phyloP scores from a whole-genome alignment of 2,329 filamentous ascomycete species.

The Aureobasidium sp. region DNA sequence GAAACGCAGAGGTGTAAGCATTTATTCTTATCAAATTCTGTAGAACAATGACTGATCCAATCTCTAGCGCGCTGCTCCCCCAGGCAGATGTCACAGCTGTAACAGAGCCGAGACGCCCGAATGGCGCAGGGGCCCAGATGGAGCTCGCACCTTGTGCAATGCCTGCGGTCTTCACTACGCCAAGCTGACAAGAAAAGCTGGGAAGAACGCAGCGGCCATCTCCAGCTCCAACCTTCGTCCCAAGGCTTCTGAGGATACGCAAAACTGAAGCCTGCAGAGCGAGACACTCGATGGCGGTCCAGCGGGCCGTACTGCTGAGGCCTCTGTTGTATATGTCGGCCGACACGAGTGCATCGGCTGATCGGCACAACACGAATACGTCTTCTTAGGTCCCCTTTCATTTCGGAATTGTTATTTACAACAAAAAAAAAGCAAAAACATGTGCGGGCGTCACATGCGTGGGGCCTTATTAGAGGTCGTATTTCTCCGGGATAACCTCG shows the following conservation, averaged over 20 bases:
- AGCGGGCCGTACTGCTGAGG: not conserved
- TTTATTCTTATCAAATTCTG: slow-evolving; percentile 14
- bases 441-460: slow-evolving; percentile 12
- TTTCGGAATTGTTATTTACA: not conserved
- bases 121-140: slow-evolving; percentile 93
- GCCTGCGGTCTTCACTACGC: slow-evolving; percentile 75
- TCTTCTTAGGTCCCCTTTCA: too few species aligned
- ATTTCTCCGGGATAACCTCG: not conserved
- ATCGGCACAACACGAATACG: not conserved
- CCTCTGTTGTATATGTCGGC: not conserved
- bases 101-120: slow-evolving; percentile 96
- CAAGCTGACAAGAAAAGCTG: slow-evolving; percentile 44
- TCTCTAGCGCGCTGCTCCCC: slow-evolving; percentile 77
- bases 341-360: not conserved
- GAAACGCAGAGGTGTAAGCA: slow-evolving; percentile 82
- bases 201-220: slow-evolving; percentile 33
- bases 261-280: not conserved
- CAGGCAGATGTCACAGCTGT: slow-evolving; percentile 93
- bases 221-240: slow-evolving; percentile 40
- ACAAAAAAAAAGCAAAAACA: slow-evolving; percentile 2
- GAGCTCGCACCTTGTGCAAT: slow-evolving; percentile 91
- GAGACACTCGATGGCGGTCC: not conserved
- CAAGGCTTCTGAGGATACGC: slow-evolving; percentile 25
- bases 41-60: slow-evolving; percentile 18
- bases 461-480: slow-evolving; percentile 20